Base-by-base conservation (phyloP, 2,329 filamentous ascomycete genomes). In the Blastomyces silverae region DNA sequence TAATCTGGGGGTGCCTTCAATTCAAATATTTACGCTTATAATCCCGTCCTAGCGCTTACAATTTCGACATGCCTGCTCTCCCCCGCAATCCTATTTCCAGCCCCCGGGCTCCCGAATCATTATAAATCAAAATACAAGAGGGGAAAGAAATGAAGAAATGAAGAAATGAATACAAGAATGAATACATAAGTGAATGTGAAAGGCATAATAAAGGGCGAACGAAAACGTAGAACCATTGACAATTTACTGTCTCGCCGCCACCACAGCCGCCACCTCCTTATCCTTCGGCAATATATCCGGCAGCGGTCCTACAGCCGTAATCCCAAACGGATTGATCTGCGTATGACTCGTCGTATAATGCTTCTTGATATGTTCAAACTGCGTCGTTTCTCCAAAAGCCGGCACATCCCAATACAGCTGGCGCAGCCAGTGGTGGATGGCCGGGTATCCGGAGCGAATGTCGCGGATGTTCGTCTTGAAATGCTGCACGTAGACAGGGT, bases 301-400 rank as follows among this genome's bases (percentile, higher is more conserved):
- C 72, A 91, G 71, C 5, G 94, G 93, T 0, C 93, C 93, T 20
- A 96, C 74, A 0, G 93, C 92, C 31, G 91, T 93, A 73, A 99
- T 96, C 50, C 82, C 78, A 74, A 82, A 83, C 58, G 73, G 84
- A 73, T 88, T 88, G 70, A 88, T 88, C 77, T 87, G 85, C 69
- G 75, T 79, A 75, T 88, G 86, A 68, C 83, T 86, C 79, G 85
- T 86, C 2, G 85, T 88, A 73, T 88, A 88, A 71, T 88, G 86
- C 56, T 84, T 89, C 85, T 96, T 97, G 80, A 97, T 97, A 79
- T 99, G 94, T 76, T 95, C 85, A 75, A 96, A 96, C 76, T 97
- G 85, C 28, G 92, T 96, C 67, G 92, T 94, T 62, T 89, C 85
- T 68, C 81, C 80, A 79, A 96, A 97, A 2, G 91, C 91, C 0